phyloP scores from a whole-genome alignment of 768 basidiomycete species.

The Hericium coralloides region DNA sequence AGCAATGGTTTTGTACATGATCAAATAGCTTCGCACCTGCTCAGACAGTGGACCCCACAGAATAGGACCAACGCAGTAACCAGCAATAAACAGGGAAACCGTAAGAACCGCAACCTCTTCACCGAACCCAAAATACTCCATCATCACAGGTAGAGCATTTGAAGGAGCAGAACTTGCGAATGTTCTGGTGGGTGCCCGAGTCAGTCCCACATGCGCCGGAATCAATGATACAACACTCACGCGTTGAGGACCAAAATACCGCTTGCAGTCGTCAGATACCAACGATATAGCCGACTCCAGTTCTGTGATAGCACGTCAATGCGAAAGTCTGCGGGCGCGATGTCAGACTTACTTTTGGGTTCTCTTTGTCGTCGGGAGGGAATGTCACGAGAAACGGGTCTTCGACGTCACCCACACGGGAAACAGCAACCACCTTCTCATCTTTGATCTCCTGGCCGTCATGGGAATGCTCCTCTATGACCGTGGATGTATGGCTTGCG shows the following conservation, averaged over 20 bases:
- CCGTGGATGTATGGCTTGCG: not conserved
- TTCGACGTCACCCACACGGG: not conserved
- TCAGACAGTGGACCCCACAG: constrained; percentile 22
- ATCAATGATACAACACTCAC: constrained; percentile 24
- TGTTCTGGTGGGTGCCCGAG: constrained; percentile 30
- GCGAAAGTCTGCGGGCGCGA: constrained; percentile 1
- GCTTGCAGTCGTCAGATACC: constrained; percentile 41
- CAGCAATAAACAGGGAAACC: constrained; percentile 54
- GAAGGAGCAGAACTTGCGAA: constrained; percentile 56
- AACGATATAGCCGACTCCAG: constrained; percentile 36
- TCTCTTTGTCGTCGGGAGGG: not conserved
- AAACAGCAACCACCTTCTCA: not conserved
- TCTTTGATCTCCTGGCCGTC: not conserved
- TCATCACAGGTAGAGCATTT: constrained; percentile 37
- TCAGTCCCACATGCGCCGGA: not conserved
- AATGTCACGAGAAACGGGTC: constrained; percentile 13
- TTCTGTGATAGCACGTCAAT: constrained; percentile 28
- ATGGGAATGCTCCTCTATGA: not conserved
- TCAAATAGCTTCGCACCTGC: constrained; percentile 19
- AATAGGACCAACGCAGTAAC: constrained; percentile 39
- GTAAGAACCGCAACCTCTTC: constrained; percentile 45
- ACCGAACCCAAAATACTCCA: constrained; percentile 39
- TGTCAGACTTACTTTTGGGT: constrained; percentile 7
- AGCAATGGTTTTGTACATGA: constrained; percentile 25
- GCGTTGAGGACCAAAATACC: constrained; percentile 49